These are phyloP conservation scores for Annulohypoxylon stygium DNA, from an alignment of 495 filamentous ascomycete genomes.

Conservation along the genomic window DNA sequence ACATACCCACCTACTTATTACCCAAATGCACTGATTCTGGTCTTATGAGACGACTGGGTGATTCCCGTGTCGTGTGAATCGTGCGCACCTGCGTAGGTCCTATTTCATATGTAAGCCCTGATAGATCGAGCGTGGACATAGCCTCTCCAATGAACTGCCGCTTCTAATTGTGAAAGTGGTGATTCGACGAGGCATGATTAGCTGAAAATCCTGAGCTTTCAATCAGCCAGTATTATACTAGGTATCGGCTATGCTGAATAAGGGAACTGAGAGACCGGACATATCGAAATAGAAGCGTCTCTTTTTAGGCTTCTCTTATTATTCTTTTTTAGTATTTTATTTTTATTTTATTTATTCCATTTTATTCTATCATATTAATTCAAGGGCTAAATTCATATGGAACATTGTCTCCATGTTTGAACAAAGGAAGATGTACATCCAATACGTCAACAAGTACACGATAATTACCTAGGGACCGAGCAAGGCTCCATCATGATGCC, in stretches of 20 bases:
- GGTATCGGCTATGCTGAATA: slow-evolving; percentile 7
- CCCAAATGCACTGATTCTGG: neutral
- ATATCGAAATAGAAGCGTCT: slow-evolving; percentile 2
- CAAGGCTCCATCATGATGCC: slow-evolving; percentile 1
- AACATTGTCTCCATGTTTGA: neutral
- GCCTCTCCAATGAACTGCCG: slow-evolving; percentile 8
- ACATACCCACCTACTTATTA: neutral
- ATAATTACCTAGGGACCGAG: neutral
- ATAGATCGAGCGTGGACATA: slow-evolving; percentile 2
- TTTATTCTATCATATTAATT: neutral
- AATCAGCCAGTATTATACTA: neutral
- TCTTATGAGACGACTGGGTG: neutral
- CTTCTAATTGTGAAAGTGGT: neutral
- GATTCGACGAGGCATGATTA: slow-evolving; percentile 14
- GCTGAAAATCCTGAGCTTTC: slow-evolving; percentile 15
- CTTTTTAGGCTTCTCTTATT: neutral
- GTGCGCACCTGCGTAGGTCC: neutral
- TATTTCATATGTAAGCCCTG: slow-evolving; percentile 18
- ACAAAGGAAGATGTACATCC: slow-evolving; percentile 12
- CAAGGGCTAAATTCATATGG: neutral
- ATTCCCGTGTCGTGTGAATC: neutral
- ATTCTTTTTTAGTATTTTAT: neutral
- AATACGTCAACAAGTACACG: neutral
- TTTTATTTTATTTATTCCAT: slow-evolving; percentile 5
- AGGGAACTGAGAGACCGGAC: neutral